phyloP scores from a whole-genome alignment of 2,329 filamentous ascomycete genomes.

The Calonectria pteridis region DNA sequence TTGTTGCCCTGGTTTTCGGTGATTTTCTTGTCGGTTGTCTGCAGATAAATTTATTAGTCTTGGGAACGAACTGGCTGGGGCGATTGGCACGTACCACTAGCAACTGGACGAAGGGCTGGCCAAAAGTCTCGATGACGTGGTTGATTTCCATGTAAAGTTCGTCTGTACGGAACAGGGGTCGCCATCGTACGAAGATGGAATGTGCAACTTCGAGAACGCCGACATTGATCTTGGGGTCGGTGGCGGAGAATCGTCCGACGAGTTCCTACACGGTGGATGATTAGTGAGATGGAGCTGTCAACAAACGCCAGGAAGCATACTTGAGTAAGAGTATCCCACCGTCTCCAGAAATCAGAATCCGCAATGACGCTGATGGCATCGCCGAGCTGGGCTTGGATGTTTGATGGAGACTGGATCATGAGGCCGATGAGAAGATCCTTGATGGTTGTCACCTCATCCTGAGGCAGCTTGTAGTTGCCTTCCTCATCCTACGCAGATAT shows the following conservation, averaged over 20 bases:
- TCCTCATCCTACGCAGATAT: constrained; percentile 78
- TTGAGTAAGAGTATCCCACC: constrained; percentile 95
- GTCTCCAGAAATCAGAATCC: constrained; percentile 96
- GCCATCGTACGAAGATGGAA: constrained; percentile 97
- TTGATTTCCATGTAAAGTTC: constrained; percentile 96
- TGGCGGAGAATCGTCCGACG: constrained; percentile 84
- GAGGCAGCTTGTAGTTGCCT: constrained; percentile 89
- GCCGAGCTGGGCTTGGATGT: constrained; percentile 92
- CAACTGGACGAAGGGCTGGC: constrained; percentile 83
- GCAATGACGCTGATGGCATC: constrained; percentile 98
- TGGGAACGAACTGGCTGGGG: background rate
- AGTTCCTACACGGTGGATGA: constrained; percentile 71
- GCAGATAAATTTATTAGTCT: constrained; percentile 33
- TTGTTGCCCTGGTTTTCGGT: constrained; percentile 82
- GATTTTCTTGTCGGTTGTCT: constrained; percentile 79
- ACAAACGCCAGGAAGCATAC: constrained; percentile 57
- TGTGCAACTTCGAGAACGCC: constrained; percentile 97
- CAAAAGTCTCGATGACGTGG: constrained; percentile 90
- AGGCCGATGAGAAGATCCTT: constrained; percentile 95
- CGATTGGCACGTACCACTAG: constrained; percentile 69
- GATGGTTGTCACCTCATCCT: constrained; percentile 87
- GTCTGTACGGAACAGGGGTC: constrained; percentile 92
- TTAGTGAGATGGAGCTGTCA: constrained; percentile 12
- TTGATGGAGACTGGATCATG: constrained; percentile 92
- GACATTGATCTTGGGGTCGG: constrained; percentile 87